Evolutionary conservation across 139 green algal species (phyloP).

Genomic region (Chlamydomonas schloesseri): DNA sequence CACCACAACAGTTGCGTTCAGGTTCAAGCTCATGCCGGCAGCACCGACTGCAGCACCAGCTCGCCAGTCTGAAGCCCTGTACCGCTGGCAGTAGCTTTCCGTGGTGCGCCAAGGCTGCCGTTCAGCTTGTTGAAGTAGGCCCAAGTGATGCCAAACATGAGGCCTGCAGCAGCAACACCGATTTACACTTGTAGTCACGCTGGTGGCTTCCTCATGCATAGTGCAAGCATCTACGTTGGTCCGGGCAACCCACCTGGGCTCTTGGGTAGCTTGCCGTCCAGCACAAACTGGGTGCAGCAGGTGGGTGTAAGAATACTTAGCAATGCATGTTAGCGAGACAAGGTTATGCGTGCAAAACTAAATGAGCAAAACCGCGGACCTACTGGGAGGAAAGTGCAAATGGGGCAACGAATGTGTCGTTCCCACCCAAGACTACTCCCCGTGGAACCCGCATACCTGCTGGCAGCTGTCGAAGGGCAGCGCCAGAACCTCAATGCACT

Average conservation of each 20-base stretch:
- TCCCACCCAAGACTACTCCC: no score
- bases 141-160: slow-evolving; percentile 86
- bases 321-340: no score
- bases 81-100: background rate
- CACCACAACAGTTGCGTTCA: no score
- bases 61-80: slow-evolving; percentile 3
- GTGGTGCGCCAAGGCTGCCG: background rate
- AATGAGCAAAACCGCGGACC: no score
- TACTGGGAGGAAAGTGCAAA: no score
- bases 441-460: background rate
- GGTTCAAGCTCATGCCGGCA: slow-evolving; percentile 42
- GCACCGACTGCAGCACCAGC: slow-evolving; percentile 38
- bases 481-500: slow-evolving; percentile 91
- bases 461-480: slow-evolving; percentile 69
- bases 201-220: no score
- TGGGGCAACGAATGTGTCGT: no score
- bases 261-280: slow-evolving; percentile 73
- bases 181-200: no score
- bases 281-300: slow-evolving; percentile 57
- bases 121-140: slow-evolving; percentile 49
- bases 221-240: no score
- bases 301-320: no score
- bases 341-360: no score
- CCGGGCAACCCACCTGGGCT: slow-evolving; percentile 66
- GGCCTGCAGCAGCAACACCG: background rate